Percentiles rank a stretch among this genome's conserved stretches.
These are phyloP conservation scores for Amanita subjunquillea DNA, from an alignment of 768 basidiomycete species.

Conservation along the genomic window DNA sequence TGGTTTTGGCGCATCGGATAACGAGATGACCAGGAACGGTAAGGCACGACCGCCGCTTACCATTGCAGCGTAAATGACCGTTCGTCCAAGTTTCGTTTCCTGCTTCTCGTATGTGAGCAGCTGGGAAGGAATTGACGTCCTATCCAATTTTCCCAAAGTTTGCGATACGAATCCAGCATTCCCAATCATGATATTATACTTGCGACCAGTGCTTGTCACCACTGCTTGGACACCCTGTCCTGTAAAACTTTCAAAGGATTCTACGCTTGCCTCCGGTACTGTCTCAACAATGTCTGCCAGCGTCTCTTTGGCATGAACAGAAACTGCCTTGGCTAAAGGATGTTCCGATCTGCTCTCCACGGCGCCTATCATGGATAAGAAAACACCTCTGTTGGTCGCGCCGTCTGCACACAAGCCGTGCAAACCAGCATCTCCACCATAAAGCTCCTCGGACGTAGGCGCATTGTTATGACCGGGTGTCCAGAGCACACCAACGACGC, in stretches of 20 bases:
- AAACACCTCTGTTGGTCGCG: conserved; percentile 40
- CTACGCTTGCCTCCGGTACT: conserved; percentile 44
- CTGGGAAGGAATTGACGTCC: conserved; percentile 37
- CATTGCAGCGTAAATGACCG: conserved; percentile 81
- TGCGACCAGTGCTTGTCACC: conserved; percentile 41
- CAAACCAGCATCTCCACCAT: conserved; percentile 32
- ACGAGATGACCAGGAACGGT: conserved; percentile 72
- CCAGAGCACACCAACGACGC: conserved; percentile 73
- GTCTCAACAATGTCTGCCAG: conserved; percentile 23
- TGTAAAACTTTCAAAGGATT: conserved; percentile 78
- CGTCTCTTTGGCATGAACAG: conserved; percentile 65
- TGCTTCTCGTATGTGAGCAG: conserved; percentile 56
- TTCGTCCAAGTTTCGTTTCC: conserved; percentile 68
- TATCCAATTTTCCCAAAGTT: conserved; percentile 20
- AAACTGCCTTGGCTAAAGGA: conserved; percentile 90
- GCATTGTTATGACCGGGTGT: conserved; percentile 24
- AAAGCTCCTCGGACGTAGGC: conserved; percentile 23
- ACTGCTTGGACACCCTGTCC: conserved; percentile 81
- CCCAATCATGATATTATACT: conserved; percentile 62
- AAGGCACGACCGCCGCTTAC: conserved; percentile 20
- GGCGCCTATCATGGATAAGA: conserved; percentile 75
- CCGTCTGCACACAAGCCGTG: conserved; percentile 52
- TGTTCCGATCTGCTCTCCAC: conserved; percentile 93
- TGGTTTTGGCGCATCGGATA: conserved; percentile 81
- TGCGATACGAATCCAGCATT: conserved; percentile 62